Evolutionary conservation across 306 rosid species (phyloP).

Genomic region (Begonia peltatifolia): DNA sequence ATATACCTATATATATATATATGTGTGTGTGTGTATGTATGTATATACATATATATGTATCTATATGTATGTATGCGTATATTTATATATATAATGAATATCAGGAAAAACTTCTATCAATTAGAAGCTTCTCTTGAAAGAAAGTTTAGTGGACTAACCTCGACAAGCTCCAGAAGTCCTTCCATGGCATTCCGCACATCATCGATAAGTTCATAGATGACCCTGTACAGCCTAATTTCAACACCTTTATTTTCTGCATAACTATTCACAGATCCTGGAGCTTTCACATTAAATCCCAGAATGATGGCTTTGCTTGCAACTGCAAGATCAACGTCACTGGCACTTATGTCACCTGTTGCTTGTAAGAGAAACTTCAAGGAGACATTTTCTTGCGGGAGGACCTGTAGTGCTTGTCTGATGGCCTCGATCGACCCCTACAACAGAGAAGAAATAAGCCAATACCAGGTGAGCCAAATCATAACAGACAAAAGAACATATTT

Average conservation of each 20-base stretch:
- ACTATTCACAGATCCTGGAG: constrained; percentile 73
- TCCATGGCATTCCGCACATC: constrained; percentile 95
- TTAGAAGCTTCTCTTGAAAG: too few relatives aligned
- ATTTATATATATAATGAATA: too few relatives aligned
- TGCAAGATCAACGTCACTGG: constrained; percentile 95
- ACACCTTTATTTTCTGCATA: constrained; percentile 75
- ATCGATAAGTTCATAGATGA: constrained; percentile 84
- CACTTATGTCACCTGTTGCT: constrained; percentile 79
- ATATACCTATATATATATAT: too few relatives aligned
- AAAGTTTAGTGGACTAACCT: constrained; percentile 34
- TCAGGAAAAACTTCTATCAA: too few relatives aligned
- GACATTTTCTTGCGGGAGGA: constrained; percentile 84
- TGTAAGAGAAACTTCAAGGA: constrained; percentile 82
- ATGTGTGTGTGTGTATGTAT: too few relatives aligned
- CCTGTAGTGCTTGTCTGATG: constrained; percentile 83
- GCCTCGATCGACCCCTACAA: constrained; percentile 90
- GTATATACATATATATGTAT: too few relatives aligned
- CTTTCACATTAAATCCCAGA: constrained; percentile 72
- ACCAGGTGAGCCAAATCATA: too few relatives aligned
- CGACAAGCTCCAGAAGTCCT: constrained; percentile 76
- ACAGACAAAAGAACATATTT: too few relatives aligned
- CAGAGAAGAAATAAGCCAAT: too few relatives aligned
- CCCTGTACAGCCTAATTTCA: constrained; percentile 81
- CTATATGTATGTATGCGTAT: too few relatives aligned
- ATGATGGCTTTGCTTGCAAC: constrained; percentile 77